phyloP scores from a whole-genome alignment of 306 rosid genomes.

The Rubus parviflorus region DNA sequence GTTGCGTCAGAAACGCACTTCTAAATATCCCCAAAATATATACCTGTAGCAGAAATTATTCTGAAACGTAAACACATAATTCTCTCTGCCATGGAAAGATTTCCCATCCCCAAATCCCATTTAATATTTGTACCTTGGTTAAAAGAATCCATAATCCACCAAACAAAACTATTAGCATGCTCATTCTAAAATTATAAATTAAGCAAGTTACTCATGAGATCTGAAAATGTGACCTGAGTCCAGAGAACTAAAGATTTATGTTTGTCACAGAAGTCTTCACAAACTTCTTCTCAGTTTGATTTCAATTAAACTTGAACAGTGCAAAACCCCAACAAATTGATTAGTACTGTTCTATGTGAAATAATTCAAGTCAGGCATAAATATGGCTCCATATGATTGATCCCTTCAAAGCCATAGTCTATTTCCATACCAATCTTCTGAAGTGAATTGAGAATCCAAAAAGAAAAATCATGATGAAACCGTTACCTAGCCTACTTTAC shows the following conservation, averaged over 20 bases:
- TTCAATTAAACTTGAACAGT: neutral
- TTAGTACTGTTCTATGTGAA: neutral
- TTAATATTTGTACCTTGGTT: neutral
- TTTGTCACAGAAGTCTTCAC: neutral
- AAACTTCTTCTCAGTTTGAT: neutral
- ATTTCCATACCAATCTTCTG: neutral
- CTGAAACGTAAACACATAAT: neutral
- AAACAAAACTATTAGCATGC: neutral
- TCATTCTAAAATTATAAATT: too few relatives aligned
- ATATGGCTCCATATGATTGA: neutral
- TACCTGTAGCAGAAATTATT: neutral
- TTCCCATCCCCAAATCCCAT: neutral
- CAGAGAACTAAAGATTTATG: neutral
- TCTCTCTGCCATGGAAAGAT: neutral
- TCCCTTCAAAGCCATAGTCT: neutral
- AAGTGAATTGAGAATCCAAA: neutral
- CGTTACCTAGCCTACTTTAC: neutral
- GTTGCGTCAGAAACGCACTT: neutral
- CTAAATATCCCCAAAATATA: neutral
- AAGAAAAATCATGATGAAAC: neutral
- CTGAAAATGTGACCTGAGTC: neutral
- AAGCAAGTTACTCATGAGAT: neutral
- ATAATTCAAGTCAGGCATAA: neutral
- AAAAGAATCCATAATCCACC: neutral
- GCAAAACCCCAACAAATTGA: neutral